These are phyloP conservation scores for Heritiera littoralis DNA, from an alignment of 345 rosid species.

Conservation along the genomic window DNA sequence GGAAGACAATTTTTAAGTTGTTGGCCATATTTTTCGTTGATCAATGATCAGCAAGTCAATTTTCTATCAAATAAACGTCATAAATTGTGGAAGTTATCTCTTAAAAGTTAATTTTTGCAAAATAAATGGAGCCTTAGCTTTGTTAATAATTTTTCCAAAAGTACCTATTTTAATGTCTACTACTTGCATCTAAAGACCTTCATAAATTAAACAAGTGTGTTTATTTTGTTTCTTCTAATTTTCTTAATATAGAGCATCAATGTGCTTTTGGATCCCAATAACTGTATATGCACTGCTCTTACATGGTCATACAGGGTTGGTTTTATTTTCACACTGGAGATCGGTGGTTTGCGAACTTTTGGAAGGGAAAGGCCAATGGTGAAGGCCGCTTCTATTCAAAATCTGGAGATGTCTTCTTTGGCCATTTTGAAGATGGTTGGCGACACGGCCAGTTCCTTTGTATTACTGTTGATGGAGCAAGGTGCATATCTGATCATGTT, in stretches of 20 bases:
- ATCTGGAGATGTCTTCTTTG: constrained; percentile 76
- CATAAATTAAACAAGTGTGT: neutral
- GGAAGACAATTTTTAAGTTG: too few relatives aligned
- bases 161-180: neutral
- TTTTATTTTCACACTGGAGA: constrained; percentile 89
- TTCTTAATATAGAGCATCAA: neutral
- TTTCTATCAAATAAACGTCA: too few relatives aligned
- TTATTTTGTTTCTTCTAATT: neutral
- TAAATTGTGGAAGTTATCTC: too few relatives aligned
- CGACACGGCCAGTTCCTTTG: constrained; percentile 80
- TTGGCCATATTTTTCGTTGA: too few relatives aligned
- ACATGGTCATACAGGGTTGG: constrained; percentile 65
- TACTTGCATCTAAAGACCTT: neutral
- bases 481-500: constrained; percentile 44
- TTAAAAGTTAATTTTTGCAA: neutral
- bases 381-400: constrained; percentile 94
- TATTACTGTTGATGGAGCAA: constrained; percentile 70
- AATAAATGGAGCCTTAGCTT: neutral
- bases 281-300: neutral
- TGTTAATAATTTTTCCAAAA: neutral
- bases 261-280: neutral
- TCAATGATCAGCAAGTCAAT: too few relatives aligned
- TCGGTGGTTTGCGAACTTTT: constrained; percentile 95
- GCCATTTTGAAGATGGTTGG: constrained; percentile 93
- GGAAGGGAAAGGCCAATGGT: constrained; percentile 97